These are phyloP conservation scores for Euclidium syriacum DNA, from an alignment of 345 rosid species.

Conservation along the genomic window DNA sequence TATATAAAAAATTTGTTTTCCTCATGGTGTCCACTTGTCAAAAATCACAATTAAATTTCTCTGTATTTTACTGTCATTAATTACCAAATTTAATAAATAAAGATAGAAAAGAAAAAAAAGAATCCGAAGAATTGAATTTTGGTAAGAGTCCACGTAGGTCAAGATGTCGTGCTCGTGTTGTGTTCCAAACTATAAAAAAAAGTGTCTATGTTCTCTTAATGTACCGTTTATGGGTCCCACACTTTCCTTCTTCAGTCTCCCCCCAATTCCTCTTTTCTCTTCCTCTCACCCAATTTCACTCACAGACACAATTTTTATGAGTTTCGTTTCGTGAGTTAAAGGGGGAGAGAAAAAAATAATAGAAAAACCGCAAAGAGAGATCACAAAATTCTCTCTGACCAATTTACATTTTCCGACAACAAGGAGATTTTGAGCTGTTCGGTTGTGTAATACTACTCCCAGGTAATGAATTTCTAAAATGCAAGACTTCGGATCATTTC, in stretches of 20 bases:
- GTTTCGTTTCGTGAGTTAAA: constrained; percentile 8
- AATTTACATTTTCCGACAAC: background rate
- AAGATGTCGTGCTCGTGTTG: constrained; percentile 33
- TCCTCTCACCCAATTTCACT: background rate
- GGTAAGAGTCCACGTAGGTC: constrained; percentile 34
- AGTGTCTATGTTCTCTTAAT: constrained; percentile 36
- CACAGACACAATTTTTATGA: background rate
- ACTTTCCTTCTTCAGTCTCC: constrained; percentile 8
- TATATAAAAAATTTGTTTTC: no score
- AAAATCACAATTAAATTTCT: no score
- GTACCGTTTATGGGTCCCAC: constrained; percentile 28
- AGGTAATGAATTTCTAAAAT: constrained; percentile 21
- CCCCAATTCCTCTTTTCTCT: constrained; percentile 1
- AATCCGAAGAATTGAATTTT: constrained; percentile 3
- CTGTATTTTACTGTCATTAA: background rate
- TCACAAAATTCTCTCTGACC: background rate
- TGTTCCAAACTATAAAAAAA: constrained; percentile 26
- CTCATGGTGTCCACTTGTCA: no score
- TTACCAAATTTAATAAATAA: background rate
- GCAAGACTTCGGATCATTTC: background rate
- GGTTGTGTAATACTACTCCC: background rate
- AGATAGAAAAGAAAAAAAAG: no score
- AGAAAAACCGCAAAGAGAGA: background rate
- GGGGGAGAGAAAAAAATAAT: background rate
- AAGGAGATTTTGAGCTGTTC: background rate